Base-by-base conservation (phyloP, 1,139 yeast genomes). In the Magnusiomyces tetraspermus region DNA sequence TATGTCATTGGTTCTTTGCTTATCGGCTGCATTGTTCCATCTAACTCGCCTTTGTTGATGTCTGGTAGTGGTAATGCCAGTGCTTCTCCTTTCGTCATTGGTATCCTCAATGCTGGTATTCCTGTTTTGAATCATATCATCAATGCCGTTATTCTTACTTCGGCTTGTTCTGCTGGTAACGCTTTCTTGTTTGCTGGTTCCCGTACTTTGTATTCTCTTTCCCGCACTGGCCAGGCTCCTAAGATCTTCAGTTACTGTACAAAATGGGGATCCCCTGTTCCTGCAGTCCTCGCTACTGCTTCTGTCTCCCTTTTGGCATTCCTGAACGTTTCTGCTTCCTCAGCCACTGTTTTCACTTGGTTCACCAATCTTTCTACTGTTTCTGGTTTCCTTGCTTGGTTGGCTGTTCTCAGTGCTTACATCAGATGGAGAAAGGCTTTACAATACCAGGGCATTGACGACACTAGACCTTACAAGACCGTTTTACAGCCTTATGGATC, bases 1-100 rank as follows among this genome's bases (percentile, higher is more conserved):
- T 81, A 79, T 67, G 67, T 80, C 52, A 63, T 76, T 22, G 76
- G 82, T 2, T 69, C 80, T 57, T 69, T 78, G 46, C 70, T 81
- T 50, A 73, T 82, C 56, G 82, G 85, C 36, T 71, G 78, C 49
- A 70, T 80, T 55, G 86, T 81, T 49, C 82, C 85, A 28, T 78
- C 74, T 65, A 70, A 69, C 59, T 79, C 79, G 57, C 63, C 68
- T 31, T 61, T 70, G 48, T 71, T 82, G 59, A 43, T 62, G 30
- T 50, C 50, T 49, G 74, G 76, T 8, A 70, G 76, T 51, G 75
- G 71, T 8, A 77, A 73, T 60, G 79, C 80, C 21, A 66, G 76
- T 46, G 80, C 82, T 41, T 81, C 87, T 26, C 88, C 88, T 30
- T 82, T 78, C 62, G 87, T 82, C 55, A 79, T 79, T 65, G 82